Evolutionary conservation across 1,284 basidiomycete species (phyloP).

Genomic region (Cronartium quercuum): DNA sequence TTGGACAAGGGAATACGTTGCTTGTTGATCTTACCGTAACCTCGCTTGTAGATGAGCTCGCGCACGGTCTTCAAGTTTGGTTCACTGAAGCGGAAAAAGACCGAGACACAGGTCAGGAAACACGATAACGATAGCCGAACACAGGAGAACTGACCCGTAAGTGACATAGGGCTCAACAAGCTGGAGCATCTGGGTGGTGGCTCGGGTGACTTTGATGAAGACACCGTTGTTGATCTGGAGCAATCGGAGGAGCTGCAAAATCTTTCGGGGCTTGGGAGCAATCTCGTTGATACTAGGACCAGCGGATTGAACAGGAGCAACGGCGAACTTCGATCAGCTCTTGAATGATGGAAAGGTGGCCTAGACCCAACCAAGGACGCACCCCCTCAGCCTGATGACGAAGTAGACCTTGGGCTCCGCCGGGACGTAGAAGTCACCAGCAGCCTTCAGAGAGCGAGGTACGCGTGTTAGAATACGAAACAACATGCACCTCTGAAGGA

Average conservation of each 20-base stretch:
- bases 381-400: conserved; percentile 70
- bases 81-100: neutral
- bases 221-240: conserved; percentile 99
- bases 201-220: conserved; percentile 94
- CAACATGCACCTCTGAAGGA: neutral
- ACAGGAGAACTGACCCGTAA: conserved; percentile 58
- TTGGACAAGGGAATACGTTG: conserved; percentile 93
- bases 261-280: conserved; percentile 98
- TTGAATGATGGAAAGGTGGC: conserved; percentile 40
- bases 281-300: conserved; percentile 99
- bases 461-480: too few relatives aligned
- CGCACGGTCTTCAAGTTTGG: conserved; percentile 65
- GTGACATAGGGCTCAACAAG: conserved; percentile 95
- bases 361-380: conserved; percentile 35
- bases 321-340: conserved; percentile 39
- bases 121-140: neutral
- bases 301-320: neutral
- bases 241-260: conserved; percentile 93
- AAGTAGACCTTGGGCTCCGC: conserved; percentile 97
- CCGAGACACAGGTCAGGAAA: neutral
- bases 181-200: conserved; percentile 96
- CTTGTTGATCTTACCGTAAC: conserved; percentile 96
- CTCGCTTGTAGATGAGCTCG: conserved; percentile 98
- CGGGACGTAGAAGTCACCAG: conserved; percentile 95
- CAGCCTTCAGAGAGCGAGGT: conserved; percentile 51